Percentiles rank a stretch among this genome's conserved stretches.
Conservation (phyloP, 805 yeast genomes). For the Alloascoidea africana region DNA sequence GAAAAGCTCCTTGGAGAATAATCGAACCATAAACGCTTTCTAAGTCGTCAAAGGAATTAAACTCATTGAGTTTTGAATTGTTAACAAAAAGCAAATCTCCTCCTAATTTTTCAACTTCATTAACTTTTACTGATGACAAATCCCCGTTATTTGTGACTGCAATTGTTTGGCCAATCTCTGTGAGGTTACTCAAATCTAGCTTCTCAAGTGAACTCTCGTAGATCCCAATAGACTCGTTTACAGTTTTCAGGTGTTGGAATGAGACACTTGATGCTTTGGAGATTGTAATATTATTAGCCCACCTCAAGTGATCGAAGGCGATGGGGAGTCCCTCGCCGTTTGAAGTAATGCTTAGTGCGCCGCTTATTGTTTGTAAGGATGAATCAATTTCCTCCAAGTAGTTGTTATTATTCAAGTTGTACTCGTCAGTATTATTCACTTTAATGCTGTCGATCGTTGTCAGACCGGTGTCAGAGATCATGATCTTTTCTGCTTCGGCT, state of each 20-base stretch:
- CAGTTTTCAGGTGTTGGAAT: slow-evolving; percentile 47
- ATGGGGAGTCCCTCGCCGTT: slow-evolving; percentile 69
- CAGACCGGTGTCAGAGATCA: slow-evolving; percentile 27
- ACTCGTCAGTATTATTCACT: slow-evolving; percentile 18
- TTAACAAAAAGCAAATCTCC: slow-evolving; percentile 90
- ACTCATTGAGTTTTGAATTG: slow-evolving; percentile 53
- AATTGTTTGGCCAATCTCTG: slow-evolving; percentile 81
- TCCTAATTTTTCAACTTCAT: slow-evolving; percentile 57
- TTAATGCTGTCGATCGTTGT: slow-evolving; percentile 22
- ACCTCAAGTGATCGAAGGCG: slow-evolving; percentile 33
- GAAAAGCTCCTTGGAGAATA: slow-evolving; percentile 63
- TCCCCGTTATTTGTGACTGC: slow-evolving; percentile 60
- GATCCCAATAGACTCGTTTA: slow-evolving; percentile 77
- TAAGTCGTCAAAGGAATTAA: slow-evolving; percentile 64
- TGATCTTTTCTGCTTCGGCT: slow-evolving; percentile 54
- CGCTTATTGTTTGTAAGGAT: slow-evolving; percentile 58
- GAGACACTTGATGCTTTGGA: slow-evolving; percentile 66
- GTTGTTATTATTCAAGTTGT: slow-evolving; percentile 80
- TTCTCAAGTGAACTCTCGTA: slow-evolving; percentile 44
- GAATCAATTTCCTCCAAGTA: slow-evolving; percentile 54
- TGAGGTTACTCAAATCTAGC: slow-evolving; percentile 21
- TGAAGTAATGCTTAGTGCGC: slow-evolving; percentile 63
- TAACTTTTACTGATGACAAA: slow-evolving; percentile 53
- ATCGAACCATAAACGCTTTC: slow-evolving; percentile 81
- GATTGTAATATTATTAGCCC: slow-evolving; percentile 85